Base-by-base conservation (phyloP, 192 early-diverging fungal species). In the Glomus cerebriforme region DNA sequence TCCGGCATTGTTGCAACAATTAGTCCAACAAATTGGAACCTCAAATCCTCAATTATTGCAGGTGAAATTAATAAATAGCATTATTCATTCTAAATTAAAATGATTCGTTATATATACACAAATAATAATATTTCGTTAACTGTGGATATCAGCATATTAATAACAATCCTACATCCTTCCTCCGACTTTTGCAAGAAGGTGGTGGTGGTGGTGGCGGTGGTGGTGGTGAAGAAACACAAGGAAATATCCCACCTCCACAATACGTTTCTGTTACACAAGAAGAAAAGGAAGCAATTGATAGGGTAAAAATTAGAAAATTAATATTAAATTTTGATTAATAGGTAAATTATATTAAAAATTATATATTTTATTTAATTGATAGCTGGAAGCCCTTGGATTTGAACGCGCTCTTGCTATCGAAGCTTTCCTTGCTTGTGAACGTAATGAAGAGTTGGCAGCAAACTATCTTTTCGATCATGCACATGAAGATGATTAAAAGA, bases 361-460 rank as follows among this genome's bases (percentile, higher is more conserved):
- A 4, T 43, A 43, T 43, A 78, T 63, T 43, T 39, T 60, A 24
- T 54, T 59, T 17, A 34, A 39, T 62, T 15, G 49, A 8, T 83
- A 92, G 92, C 81, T 99, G 79, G 89, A 91, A 81, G 93, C 82
- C 19, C 86, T 98, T 34, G 98, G 98, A 7, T 98, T 99, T 82
- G 91, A 93, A 74, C 88, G 94, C 62, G 88, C 88, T 58, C 70
- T 88, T 6, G 98, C 91, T 47, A 91, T 97, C 74, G 94, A 98
- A 85, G 98, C 98, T 32, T 99, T 91, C 86, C 90, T 99, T 86
- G 95, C 95, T 19, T 99, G 98, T 82, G 98, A 99, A 75, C 97
- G 96, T 84, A 96, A 98, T 85, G 98, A 99, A 87, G 94, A 99
- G 82, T 83, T 97, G 81, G 94, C 98, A 1, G 98, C 97, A 22